Base-by-base conservation (phyloP, 2,329 filamentous ascomycete species). In the Juglanconis juglandina region DNA sequence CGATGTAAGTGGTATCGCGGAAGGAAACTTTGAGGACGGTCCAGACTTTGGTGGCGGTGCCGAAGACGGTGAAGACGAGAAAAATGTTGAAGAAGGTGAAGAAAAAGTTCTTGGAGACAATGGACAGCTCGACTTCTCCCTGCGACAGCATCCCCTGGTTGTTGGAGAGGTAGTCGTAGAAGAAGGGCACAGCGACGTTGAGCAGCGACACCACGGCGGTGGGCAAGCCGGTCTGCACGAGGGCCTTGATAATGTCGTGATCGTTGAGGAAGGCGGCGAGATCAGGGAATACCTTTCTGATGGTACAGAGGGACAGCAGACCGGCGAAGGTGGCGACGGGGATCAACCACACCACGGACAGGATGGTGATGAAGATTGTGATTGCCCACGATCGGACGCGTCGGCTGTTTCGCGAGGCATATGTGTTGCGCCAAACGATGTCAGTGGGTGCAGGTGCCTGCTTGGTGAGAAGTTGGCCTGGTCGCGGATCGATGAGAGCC, bases 81-180 rank as follows among this genome's bases (percentile, higher is more conserved):
- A 99, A 99, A 60, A 98, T 91, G 76, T 99, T 99, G 84, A 99
- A 98, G 75, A 99, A 99, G 9, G 90, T 93, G 72, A 99, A 99
- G 81, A 98, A 96, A 77, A 98, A 99, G 75, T 98, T 99, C 78
- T 99, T 99, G 57, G 92, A 96, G 66, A 99, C 94, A 49, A 96
- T 82, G 0, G 95, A 98, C 6, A 99, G 81, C 73, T 98, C 95
- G 30, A 99, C 88, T 64, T 99, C 95, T 49, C 92, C 92, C 67
- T 92, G 91, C 0, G 95, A 98, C 55, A 96, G 91, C 87, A 96
- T 96, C 53, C 95, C 95, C 77, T 99, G 95, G 56, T 86, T 83
- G 71, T 93, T 93, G 3, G 94, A 92, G 10, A 99, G 83, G 79
- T 88, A 97, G 68, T 96, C 92, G 76, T 99, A 99, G 0, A 99